Evolutionary conservation across 2,329 filamentous ascomycete genomes (phyloP), one percentile per base, ranked within the genome.

Genomic region (Aspergillus latus): DNA sequence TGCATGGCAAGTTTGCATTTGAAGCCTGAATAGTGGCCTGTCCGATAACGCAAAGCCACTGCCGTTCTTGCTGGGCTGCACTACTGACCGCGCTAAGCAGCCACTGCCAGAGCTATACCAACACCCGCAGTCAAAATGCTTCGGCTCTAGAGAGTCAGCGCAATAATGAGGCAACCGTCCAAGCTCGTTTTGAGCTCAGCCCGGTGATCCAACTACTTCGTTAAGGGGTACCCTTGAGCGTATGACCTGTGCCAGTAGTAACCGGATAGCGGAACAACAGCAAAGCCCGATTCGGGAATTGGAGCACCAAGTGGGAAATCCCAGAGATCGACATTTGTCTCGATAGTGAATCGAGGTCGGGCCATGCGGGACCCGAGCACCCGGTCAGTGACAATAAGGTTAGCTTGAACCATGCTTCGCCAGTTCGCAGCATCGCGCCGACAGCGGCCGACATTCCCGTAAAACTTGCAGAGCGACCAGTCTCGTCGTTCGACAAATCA

Each of bases 351-450:
- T 50, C 32, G 15, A 7, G 45, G n/a, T 44, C 47, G 30, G 50
- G 34, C 34, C 42, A 51, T 44, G 40, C 40, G 54, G 48, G 36
- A 47, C 40, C 54, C 29, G 29, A 40, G 29, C 42, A 43, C 16
- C 42, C 13, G 42, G 30, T 51, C 32, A 50, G 50, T 37, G 52
- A 51, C 32, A 50, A 55, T 37, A 56, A 51, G 21, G 36, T 51
- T 56, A 29, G 26, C 36, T 39, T 47, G 50, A 46, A 46, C 50
- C 26, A 36, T 46, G n/a, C 34, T 37, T 45, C 29, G 44, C 44
- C 29, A 32, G 44, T 47, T 37, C 34, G 34, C 34, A 37, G 34
- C 34, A 37, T 37, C 9, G 34, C 34, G 34, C 34, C 34, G 34
- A 37, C 34, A 13, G 34, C 34, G 34, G 34, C 34, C 34, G 34